Base-by-base conservation (phyloP, 805 yeast species). In the Candida parachauliodes region DNA sequence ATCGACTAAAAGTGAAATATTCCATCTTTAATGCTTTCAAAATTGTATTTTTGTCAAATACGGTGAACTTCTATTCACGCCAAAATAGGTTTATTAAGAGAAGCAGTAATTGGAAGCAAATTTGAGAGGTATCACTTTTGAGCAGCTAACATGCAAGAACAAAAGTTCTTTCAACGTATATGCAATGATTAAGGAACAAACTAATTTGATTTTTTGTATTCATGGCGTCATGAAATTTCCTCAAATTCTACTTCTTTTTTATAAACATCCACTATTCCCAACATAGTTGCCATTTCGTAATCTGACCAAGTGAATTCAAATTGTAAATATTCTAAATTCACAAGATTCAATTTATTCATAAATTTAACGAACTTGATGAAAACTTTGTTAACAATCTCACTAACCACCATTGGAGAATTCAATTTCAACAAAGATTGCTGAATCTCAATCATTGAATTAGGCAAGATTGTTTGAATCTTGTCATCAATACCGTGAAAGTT, bases 381-480 rank as follows among this genome's bases (percentile, higher is more conserved):
- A 19, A 84, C 75, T 8, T 60, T 54, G 11, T 70, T 64, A 4
- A 76, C 65, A 5, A 84, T 73, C 16, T 75, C 74, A 49, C 74
- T 77, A 4, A 76, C 80, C 18, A 79, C 65, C 2, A 71, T 52
- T 2, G 93, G 91, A 0, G 87, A 81, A 27, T 81, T 71, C 28
- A 84, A 52, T 39, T 75, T 54, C 43, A 77, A 66, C 25, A 84
- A 54, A 10, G 75, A 70, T 41, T 69, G 76, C 52, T 79, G 84
- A 8, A 72, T 52, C 32, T 82, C 83, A 11, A 80, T 69, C 34
- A 82, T 59, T 8, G 86, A 83, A 21, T 68, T 65, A 1, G 88
- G 85, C 22, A 83, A 54, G 45, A 72, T 75, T 12, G 59, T 65
- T 41, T 74, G 76, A 2, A 83, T 59, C 33, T 62, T 64, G 1